phyloP scores from a whole-genome alignment of 1,284 basidiomycete genomes.

The Abortiporus biennis region DNA sequence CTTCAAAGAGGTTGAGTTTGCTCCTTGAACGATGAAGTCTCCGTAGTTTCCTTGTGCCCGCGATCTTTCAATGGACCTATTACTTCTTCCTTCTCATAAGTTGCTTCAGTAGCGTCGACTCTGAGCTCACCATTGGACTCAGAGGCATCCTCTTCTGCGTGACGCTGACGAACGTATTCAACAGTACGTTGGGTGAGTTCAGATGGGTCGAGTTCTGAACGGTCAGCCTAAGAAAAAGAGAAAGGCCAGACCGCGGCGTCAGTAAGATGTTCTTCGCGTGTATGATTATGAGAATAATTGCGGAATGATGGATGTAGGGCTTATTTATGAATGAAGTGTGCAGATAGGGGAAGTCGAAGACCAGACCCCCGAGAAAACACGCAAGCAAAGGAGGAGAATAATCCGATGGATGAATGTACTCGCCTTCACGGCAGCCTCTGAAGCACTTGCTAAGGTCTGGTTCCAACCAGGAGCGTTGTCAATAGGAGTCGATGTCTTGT shows the following conservation, averaged over 20 bases:
- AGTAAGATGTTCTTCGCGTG: neutral
- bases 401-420: neutral
- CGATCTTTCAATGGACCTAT: constrained; percentile 10
- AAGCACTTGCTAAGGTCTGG: constrained; percentile 57
- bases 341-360: no score
- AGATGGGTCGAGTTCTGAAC: constrained; percentile 8
- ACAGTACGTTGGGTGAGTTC: constrained; percentile 11
- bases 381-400: neutral
- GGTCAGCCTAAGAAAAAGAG: constrained; percentile 10
- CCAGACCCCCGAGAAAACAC: no score
- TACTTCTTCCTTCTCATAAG: constrained; percentile 14
- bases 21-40: no score
- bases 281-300: no score
- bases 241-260: neutral
- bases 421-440: constrained; percentile 70
- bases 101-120: constrained; percentile 14
- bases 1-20: no score
- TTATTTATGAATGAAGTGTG: no score
- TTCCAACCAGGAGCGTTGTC: constrained; percentile 71
- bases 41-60: neutral
- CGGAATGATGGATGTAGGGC: no score
- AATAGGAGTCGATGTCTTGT: constrained; percentile 46
- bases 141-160: constrained; percentile 2
- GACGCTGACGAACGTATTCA: constrained; percentile 10
- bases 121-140: constrained; percentile 9